phyloP scores from a whole-genome alignment of 768 basidiomycete species.

The Paxillus ammoniavirescens region DNA sequence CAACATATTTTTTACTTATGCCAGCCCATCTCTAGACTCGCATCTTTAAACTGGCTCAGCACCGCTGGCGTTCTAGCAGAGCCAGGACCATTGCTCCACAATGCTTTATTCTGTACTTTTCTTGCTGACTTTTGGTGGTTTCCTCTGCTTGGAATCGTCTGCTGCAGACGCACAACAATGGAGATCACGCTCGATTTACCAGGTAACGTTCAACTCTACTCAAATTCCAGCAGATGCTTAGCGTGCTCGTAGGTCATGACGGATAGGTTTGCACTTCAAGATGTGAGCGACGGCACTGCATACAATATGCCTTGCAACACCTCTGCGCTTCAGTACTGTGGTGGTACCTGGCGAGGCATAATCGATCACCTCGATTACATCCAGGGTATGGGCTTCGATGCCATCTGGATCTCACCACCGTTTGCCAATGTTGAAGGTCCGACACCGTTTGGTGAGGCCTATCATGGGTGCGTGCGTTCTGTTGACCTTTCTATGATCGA shows the following conservation, averaged over 20 bases:
- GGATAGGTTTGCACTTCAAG: slow-evolving; percentile 58
- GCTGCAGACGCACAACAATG: slow-evolving; percentile 47
- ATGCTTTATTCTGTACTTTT: slow-evolving; percentile 13
- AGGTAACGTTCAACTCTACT: slow-evolving; percentile 29
- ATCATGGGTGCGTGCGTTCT: slow-evolving; percentile 43
- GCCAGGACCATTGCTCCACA: neutral
- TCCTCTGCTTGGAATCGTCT: slow-evolving; percentile 8
- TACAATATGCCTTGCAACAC: slow-evolving; percentile 45
- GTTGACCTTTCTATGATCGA: neutral
- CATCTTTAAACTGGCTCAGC: slow-evolving; percentile 1
- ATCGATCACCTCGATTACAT: slow-evolving; percentile 61
- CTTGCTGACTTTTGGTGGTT: slow-evolving; percentile 5
- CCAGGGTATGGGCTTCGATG: slow-evolving; percentile 60
- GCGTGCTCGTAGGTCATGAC: slow-evolving; percentile 41
- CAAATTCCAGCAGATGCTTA: neutral
- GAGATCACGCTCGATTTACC: slow-evolving; percentile 56
- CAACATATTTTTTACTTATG: neutral
- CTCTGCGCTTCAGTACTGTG: slow-evolving; percentile 48
- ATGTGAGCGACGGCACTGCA: slow-evolving; percentile 24
- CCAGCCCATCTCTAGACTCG: slow-evolving; percentile 1
- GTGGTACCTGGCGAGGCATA: slow-evolving; percentile 55
- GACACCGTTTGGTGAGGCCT: slow-evolving; percentile 53
- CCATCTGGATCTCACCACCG: slow-evolving; percentile 57
- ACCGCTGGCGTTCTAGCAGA: slow-evolving; percentile 1
- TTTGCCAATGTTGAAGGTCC: slow-evolving; percentile 47